These are phyloP conservation scores for Ganoderma sinense DNA, from an alignment of 1,284 basidiomycete species.

Conservation along the genomic window DNA sequence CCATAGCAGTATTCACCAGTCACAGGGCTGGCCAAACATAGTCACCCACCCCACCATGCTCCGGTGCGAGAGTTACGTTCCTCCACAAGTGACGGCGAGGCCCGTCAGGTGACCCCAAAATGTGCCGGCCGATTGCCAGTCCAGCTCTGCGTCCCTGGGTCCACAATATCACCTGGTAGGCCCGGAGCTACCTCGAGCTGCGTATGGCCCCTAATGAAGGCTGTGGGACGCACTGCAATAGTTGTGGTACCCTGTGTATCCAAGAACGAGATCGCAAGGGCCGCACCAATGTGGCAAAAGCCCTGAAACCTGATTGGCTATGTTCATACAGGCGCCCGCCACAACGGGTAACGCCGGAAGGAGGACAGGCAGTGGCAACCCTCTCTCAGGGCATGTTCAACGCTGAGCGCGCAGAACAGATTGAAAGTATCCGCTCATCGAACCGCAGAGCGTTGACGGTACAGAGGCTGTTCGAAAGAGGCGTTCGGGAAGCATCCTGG, in stretches of 20 bases:
- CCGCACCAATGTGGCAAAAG: slow-evolving; percentile 1
- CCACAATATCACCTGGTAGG: slow-evolving; percentile 25
- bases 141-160: slow-evolving; percentile 3
- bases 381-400: neutral
- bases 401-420: neutral
- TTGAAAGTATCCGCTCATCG: neutral
- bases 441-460: neutral
- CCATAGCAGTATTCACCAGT: neutral
- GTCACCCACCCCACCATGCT: slow-evolving; percentile 21
- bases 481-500: neutral
- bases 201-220: neutral
- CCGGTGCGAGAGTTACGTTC: slow-evolving; percentile 7
- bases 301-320: neutral
- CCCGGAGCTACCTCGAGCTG: neutral
- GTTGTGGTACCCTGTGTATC: slow-evolving; percentile 30
- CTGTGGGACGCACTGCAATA: slow-evolving; percentile 9
- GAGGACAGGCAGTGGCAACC: neutral
- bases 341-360: neutral
- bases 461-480: neutral
- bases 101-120: slow-evolving; percentile 26
- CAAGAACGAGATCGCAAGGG: slow-evolving; percentile 19
- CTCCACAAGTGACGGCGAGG: neutral
- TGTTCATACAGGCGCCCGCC: neutral
- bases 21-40: slow-evolving; percentile 15
- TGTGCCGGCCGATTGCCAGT: slow-evolving; percentile 17